phyloP scores from a whole-genome alignment of 228 moss, liverwort and hornwort species.

The Sphagnum fallax region DNA sequence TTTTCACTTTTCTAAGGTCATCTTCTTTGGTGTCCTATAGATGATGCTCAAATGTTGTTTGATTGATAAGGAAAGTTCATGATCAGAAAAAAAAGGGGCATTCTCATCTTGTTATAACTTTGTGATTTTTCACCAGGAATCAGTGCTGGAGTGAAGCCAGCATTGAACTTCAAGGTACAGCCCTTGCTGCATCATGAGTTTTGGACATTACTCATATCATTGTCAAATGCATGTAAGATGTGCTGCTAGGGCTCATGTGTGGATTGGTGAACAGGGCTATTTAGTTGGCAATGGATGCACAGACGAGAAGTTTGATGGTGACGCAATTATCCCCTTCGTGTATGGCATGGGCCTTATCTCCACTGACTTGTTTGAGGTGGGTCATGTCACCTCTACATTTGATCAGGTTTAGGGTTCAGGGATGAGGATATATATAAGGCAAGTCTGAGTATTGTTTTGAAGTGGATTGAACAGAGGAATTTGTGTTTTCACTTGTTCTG shows the following conservation, averaged over 20 bases:
- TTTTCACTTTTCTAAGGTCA: not conserved
- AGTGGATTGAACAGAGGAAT: no score
- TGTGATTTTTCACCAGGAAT: constrained; percentile 50
- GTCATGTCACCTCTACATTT: not conserved
- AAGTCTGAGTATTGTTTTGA: no score
- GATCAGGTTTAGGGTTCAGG: constrained; percentile 1
- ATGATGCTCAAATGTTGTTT: no score
- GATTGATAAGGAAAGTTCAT: no score
- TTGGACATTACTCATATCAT: not conserved
- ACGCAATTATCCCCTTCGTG: constrained; percentile 78
- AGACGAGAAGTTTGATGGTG: constrained; percentile 77
- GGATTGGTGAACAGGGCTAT: constrained; percentile 49
- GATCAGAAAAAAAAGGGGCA: no score
- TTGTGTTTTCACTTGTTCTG: not conserved
- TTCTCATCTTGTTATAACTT: no score
- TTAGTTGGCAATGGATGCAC: constrained; percentile 77
- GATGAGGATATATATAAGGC: no score
- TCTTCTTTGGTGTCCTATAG: no score
- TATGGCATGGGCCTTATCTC: constrained; percentile 92
- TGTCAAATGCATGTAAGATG: not conserved
- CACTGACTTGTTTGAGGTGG: constrained; percentile 65
- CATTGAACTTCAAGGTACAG: constrained; percentile 78
- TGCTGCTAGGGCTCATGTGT: not conserved
- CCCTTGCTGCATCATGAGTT: not conserved
- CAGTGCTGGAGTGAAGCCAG: constrained; percentile 61